Percentiles rank a stretch among this genome's conserved stretches.
Conservation (phyloP, 2,329 filamentous ascomycete genomes). For the Botrytis galanthina region DNA sequence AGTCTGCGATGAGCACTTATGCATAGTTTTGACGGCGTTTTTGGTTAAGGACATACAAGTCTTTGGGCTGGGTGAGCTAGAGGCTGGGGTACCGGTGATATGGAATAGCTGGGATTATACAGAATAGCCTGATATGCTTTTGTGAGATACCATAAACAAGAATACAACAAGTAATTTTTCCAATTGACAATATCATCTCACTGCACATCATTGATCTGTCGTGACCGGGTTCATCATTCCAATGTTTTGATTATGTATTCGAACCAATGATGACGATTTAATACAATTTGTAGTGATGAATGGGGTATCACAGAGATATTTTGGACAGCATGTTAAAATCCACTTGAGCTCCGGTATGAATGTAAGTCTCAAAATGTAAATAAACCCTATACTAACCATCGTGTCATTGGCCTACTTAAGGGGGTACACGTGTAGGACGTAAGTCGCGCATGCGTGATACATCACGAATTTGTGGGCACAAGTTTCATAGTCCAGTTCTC, state of each 20-base stretch:
- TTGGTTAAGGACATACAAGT: background rate
- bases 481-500: background rate
- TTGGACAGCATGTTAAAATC: background rate
- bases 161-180: slow-evolving; percentile 1
- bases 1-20: background rate
- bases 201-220: background rate
- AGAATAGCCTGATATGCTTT: slow-evolving; percentile 13
- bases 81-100: background rate
- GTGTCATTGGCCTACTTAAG: background rate
- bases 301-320: background rate
- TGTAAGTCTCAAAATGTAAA: background rate
- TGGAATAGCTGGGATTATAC: slow-evolving; percentile 8
- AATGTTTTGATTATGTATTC: background rate
- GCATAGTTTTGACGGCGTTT: slow-evolving; percentile 17
- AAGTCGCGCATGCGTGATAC: background rate
- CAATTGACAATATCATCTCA: background rate
- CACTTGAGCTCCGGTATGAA: background rate
- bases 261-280: background rate
- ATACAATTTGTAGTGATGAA: background rate
- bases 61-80: slow-evolving; percentile 1
- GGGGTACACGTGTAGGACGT: background rate
- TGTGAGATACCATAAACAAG: slow-evolving; percentile 17
- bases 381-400: background rate
- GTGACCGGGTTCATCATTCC: background rate
- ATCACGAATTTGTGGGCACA: background rate